Evolutionary conservation across 164 flowering plant genomes (phyloP).

Genomic region (Buxus sempervirens): DNA sequence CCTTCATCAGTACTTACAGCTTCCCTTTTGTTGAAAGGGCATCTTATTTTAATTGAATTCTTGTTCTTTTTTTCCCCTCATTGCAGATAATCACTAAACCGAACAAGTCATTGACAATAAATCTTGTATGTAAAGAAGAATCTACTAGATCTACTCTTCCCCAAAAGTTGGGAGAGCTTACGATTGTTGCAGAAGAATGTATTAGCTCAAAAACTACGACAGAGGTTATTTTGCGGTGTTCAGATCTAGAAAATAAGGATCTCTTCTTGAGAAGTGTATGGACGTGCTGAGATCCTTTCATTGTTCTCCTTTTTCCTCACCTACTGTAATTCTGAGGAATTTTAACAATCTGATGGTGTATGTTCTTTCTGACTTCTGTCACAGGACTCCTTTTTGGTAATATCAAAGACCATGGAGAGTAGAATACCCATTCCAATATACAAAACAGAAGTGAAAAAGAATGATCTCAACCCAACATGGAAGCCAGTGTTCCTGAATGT

Average conservation of each 20-base stretch:
- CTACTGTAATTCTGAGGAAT: constrained; percentile 4
- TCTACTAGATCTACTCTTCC: constrained; percentile 17
- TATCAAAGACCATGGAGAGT: constrained; percentile 53
- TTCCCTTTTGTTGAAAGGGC: background rate
- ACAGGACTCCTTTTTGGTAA: constrained; percentile 66
- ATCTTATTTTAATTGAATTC: background rate
- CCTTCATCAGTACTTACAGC: background rate
- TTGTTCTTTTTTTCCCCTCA: constrained; percentile 6
- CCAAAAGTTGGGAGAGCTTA: constrained; percentile 50
- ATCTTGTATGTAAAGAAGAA: constrained; percentile 45
- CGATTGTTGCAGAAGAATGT: constrained; percentile 70
- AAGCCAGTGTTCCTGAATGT: constrained; percentile 48
- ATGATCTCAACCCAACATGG: constrained; percentile 61
- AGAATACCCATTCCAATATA: constrained; percentile 48
- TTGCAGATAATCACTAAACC: constrained; percentile 73
- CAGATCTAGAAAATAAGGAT: constrained; percentile 73
- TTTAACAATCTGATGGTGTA: constrained; percentile 5
- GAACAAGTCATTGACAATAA: constrained; percentile 50
- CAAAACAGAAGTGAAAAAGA: constrained; percentile 65
- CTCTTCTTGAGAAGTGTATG: constrained; percentile 81
- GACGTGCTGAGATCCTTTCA: constrained; percentile 2
- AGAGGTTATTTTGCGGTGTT: constrained; percentile 66
- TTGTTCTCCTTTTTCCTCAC: constrained; percentile 4
- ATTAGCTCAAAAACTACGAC: constrained; percentile 49
- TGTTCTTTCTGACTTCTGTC: constrained; percentile 17